Evolutionary conservation across 2,329 filamentous ascomycete genomes (phyloP), one percentile per base, ranked within the genome.

Genomic region (Claviceps monticola): DNA sequence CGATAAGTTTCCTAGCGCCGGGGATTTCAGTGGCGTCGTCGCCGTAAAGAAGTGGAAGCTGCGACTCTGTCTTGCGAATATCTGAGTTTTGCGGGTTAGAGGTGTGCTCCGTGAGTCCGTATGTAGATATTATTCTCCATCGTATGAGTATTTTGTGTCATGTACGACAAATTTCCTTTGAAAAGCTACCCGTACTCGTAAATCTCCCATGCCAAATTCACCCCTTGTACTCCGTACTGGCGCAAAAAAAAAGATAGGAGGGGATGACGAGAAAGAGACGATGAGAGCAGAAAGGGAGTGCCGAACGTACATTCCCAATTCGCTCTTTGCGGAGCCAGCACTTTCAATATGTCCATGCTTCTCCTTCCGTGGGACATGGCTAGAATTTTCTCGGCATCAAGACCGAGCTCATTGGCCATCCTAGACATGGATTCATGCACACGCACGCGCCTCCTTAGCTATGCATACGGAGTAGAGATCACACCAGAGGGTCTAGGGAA

Each of bases 291-390:
- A 49, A 42, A 17, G 29, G 37, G 5, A 16, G 36, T 6, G 16
- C 11, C 17, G 23, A 17, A 79, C 86, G 71, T 70, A 94, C 88
- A 95, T 57, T 95, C 88, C 88, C 86, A 91, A 60, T 84, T 96
- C 43, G 93, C 93, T 64, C 88, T 88, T 59, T 86, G 82, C 16
- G 88, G 86, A 56, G 87, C 83, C 53, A 95, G 79, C 29, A 90
- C 72, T 64, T 79, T 79, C 53, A 98, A 75, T 2, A 86, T 82
- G 61, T 98, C 93, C 61, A 97, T 95, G 58, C 83, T 88, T 53
- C 93, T 76, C 54, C 91, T 81, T 55, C 93, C 93, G 68, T 98
- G 93, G 5, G 89, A 95, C 9, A 88, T 95, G 61, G 88, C 78
- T 26, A 97, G 77, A 60, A 98, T 97, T 46, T 84, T 79, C 47